Evolutionary conservation across 2,329 filamentous ascomycete genomes (phyloP).

Genomic region (Venturia pyrina): DNA sequence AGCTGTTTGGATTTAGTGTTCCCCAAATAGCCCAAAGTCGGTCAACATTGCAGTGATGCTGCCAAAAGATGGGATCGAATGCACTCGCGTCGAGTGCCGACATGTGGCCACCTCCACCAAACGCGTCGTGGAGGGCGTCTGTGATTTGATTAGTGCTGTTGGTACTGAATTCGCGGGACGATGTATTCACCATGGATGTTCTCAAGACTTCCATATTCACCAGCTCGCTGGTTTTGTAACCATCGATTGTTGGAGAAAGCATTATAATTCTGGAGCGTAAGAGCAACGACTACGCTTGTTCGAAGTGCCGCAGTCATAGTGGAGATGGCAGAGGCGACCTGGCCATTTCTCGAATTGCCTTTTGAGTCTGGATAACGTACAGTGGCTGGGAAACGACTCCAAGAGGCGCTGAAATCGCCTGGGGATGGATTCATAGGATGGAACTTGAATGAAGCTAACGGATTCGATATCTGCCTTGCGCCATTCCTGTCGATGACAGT

Average conservation of each 20-base stretch:
- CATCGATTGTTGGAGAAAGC: slow-evolving; percentile 6
- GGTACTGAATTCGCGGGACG: neutral
- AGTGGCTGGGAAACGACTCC: slow-evolving; percentile 10
- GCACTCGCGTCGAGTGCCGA: neutral
- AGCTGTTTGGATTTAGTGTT: slow-evolving; percentile 22
- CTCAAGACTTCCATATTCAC: slow-evolving; percentile 36
- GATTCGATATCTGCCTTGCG: neutral
- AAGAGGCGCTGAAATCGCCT: slow-evolving; percentile 11
- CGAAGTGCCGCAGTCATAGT: neutral
- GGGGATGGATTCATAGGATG: slow-evolving; percentile 10
- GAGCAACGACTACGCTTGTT: neutral
- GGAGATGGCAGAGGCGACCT: neutral
- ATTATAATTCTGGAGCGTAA: neutral
- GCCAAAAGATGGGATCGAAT: slow-evolving; percentile 13
- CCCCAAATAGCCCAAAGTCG: slow-evolving; percentile 19
- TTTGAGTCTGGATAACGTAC: neutral
- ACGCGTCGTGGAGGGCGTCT: slow-evolving; percentile 2
- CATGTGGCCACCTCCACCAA: slow-evolving; percentile 11
- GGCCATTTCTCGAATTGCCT: neutral
- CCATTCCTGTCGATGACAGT: neutral
- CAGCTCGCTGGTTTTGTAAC: neutral
- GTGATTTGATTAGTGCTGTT: neutral
- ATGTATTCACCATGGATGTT: neutral
- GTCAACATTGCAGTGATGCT: slow-evolving; percentile 12
- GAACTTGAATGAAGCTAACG: slow-evolving; percentile 6